These are phyloP conservation scores for Aureobasidium sp. DNA, from an alignment of 2,329 filamentous ascomycete genomes.

Conservation along the genomic window DNA sequence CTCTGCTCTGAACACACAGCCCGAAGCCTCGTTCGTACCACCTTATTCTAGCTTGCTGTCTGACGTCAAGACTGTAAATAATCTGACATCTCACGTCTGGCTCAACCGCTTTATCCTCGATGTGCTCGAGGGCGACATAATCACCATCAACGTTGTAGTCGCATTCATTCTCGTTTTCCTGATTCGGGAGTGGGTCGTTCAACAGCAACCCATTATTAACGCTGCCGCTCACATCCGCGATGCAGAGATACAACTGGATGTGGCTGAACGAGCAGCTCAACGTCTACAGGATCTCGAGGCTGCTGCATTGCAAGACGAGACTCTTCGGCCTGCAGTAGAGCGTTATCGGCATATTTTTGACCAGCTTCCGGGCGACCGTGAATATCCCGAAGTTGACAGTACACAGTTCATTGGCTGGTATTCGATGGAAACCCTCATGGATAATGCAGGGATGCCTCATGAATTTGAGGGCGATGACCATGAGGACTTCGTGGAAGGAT, in stretches of 20 bases:
- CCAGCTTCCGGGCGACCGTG: neutral
- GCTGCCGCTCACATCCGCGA: constrained; percentile 44
- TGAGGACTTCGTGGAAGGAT: neutral
- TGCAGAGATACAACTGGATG: constrained; percentile 22
- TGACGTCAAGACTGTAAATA: constrained; percentile 47
- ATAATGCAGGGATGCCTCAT: constrained; percentile 20
- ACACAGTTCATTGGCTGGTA: constrained; percentile 22
- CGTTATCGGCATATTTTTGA: neutral
- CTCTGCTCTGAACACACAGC: neutral
- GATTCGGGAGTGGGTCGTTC: constrained; percentile 94
- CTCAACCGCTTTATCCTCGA: constrained; percentile 75
- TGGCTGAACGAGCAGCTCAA: constrained; percentile 13
- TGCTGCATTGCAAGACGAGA: neutral
- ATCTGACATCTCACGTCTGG: constrained; percentile 56
- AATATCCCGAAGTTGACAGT: neutral
- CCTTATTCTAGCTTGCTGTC: constrained; percentile 35
- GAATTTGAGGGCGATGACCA: constrained; percentile 4
- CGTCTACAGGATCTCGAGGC: constrained; percentile 8
- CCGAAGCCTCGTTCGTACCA: neutral
- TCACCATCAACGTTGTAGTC: constrained; percentile 83
- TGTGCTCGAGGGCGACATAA: constrained; percentile 84
- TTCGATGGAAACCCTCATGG: constrained; percentile 20
- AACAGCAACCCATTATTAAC: constrained; percentile 90
- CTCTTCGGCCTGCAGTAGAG: constrained; percentile 18
- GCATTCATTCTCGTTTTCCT: constrained; percentile 96